Conservation (phyloP, 75 land plant species). For the Cryptomeria japonica region DNA sequence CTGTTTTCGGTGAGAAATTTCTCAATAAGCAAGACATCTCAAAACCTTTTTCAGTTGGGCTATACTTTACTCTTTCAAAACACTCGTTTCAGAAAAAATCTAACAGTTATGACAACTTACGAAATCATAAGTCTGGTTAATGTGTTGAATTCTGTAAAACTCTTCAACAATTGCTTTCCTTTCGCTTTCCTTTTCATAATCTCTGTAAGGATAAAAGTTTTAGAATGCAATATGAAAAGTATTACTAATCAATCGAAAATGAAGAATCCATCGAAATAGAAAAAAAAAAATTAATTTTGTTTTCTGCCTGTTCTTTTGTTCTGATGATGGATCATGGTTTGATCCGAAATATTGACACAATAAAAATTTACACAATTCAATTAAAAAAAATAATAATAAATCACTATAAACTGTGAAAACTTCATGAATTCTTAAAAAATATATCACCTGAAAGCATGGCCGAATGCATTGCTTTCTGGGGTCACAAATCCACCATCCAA, state of each 20-base stretch:
- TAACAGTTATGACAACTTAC: constrained; percentile 21
- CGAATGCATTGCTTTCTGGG: constrained; percentile 58
- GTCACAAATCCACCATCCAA: constrained; percentile 59
- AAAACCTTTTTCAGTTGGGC: not conserved
- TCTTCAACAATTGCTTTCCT: constrained; percentile 55
- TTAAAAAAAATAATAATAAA: too few species aligned
- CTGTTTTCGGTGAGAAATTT: not conserved
- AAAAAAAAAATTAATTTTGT: too few species aligned
- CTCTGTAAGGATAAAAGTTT: constrained; percentile 20
- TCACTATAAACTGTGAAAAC: too few species aligned
- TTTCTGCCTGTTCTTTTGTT: too few species aligned
- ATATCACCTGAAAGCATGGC: constrained; percentile 54
- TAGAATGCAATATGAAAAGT: not conserved
- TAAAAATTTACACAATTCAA: too few species aligned
- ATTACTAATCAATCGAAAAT: not conserved
- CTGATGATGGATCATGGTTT: too few species aligned
- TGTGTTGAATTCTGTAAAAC: constrained; percentile 68
- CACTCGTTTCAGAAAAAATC: too few species aligned
- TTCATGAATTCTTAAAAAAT: too few species aligned
- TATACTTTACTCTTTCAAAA: too few species aligned
- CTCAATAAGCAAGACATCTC: not conserved
- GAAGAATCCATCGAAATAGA: not conserved
- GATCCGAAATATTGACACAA: too few species aligned
- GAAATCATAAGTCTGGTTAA: constrained; percentile 60
- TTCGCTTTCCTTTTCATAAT: constrained; percentile 58